Percentiles rank a stretch among this genome's conserved stretches.
Evolutionary conservation across 23 red algal species (phyloP).

Genomic region (Pyropia yezoensis): DNA sequence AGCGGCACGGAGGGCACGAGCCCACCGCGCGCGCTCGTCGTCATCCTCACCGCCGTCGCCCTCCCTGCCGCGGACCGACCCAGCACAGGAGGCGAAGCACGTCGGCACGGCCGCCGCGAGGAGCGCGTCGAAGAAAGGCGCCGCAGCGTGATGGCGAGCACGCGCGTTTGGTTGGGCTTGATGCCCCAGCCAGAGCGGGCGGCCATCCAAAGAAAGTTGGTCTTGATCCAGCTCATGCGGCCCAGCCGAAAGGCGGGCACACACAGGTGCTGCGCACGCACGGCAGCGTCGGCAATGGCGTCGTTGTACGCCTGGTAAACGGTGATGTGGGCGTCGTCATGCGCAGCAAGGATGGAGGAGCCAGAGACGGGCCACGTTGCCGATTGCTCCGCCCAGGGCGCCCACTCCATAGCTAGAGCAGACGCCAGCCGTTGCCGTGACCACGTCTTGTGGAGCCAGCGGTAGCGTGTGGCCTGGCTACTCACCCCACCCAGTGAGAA

Average conservation of each 20-base stretch:
- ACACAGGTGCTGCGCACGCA: neutral
- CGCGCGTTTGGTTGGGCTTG: constrained; percentile 10
- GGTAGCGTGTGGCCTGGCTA: no score
- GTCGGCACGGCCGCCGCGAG: constrained; percentile 9
- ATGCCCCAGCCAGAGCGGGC: constrained; percentile 24
- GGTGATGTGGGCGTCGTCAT: constrained; percentile 6
- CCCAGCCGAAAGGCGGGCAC: constrained; percentile 21
- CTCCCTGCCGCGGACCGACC: no score
- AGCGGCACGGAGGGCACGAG: constrained; percentile 2
- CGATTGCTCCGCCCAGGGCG: no score
- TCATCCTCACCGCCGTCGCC: no score
- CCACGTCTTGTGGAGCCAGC: no score
- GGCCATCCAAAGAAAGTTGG: constrained; percentile 28
- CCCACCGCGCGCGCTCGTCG: no score
- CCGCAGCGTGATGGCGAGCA: constrained; percentile 10
- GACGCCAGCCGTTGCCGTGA: no score
- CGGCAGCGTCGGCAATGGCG: constrained; percentile 7
- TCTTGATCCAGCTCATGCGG: constrained; percentile 28
- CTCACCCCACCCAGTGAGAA: no score
- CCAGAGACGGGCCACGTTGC: no score
- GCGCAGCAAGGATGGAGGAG: neutral
- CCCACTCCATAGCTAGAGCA: no score
- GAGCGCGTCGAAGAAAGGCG: constrained; percentile 17
- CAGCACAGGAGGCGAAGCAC: no score
- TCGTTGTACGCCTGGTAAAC: constrained; percentile 34